phyloP scores from a whole-genome alignment of 331 rosid species.

The Dryas integrifolia region DNA sequence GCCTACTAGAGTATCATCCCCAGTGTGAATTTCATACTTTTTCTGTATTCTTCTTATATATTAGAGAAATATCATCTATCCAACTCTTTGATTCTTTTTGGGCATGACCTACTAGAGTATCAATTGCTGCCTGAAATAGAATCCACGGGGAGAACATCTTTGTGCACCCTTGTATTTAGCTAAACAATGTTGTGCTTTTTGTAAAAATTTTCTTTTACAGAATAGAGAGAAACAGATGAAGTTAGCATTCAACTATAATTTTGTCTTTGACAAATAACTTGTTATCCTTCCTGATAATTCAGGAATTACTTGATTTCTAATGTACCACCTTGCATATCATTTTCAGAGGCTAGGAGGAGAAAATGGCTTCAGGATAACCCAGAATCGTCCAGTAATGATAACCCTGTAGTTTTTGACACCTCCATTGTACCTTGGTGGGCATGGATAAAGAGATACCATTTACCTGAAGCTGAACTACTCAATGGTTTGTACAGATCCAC shows the following conservation, averaged over 20 bases:
- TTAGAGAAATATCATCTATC: neutral
- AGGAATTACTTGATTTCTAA: constrained; percentile 29
- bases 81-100: neutral
- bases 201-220: neutral
- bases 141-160: neutral
- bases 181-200: neutral
- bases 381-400: constrained; percentile 76
- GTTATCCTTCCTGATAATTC: constrained; percentile 11
- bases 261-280: neutral
- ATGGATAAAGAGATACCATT: constrained; percentile 92
- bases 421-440: constrained; percentile 99
- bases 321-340: constrained; percentile 19
- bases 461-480: constrained; percentile 97
- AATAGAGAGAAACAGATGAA: constrained; percentile 14
- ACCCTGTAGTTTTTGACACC: constrained; percentile 79
- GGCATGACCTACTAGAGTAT: neutral
- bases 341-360: constrained; percentile 92
- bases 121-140: neutral
- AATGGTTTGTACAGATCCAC: constrained; percentile 59
- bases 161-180: neutral
- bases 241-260: neutral
- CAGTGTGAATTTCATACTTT: neutral
- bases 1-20: neutral
- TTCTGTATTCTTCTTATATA: neutral
- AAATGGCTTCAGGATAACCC: constrained; percentile 90